Evolutionary conservation across 345 rosid genomes (phyloP).

Genomic region (Jatropha curcas): DNA sequence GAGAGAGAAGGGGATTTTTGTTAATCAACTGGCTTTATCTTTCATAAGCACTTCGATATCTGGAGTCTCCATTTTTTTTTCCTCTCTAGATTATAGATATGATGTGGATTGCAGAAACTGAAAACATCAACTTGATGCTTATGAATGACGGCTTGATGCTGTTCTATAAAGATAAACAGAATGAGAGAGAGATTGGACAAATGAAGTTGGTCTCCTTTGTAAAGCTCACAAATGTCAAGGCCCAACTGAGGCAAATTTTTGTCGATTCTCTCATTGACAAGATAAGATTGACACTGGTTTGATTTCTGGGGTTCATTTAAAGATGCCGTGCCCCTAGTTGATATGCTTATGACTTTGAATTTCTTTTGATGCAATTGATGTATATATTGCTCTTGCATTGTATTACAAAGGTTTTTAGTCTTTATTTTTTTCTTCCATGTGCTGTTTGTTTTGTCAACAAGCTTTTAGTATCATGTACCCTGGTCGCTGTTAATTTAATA

Average conservation of each 20-base stretch:
- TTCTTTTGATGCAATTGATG: not conserved
- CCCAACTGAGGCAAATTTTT: not conserved
- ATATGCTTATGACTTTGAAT: too few species aligned
- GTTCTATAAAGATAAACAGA: not conserved
- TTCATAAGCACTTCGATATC: too few species aligned
- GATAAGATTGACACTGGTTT: not conserved
- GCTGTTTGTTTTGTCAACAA: not conserved
- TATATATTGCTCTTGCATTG: not conserved
- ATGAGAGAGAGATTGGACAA: too few species aligned
- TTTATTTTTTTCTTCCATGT: not conserved
- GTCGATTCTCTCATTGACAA: not conserved
- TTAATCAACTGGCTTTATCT: not conserved
- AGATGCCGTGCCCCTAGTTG: not conserved
- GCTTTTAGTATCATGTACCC: not conserved
- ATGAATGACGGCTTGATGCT: not conserved
- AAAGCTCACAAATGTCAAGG: not conserved
- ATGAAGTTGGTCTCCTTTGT: not conserved
- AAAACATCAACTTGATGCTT: not conserved
- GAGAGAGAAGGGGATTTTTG: not conserved
- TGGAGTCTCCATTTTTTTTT: constrained; percentile 1
- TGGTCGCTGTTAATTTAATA: not conserved
- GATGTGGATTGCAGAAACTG: not conserved
- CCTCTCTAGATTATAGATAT: not conserved
- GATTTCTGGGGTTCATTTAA: not conserved
- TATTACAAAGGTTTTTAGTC: not conserved